Conservation (phyloP, 495 filamentous ascomycete genomes). For the Trypethelium eluteriae region DNA sequence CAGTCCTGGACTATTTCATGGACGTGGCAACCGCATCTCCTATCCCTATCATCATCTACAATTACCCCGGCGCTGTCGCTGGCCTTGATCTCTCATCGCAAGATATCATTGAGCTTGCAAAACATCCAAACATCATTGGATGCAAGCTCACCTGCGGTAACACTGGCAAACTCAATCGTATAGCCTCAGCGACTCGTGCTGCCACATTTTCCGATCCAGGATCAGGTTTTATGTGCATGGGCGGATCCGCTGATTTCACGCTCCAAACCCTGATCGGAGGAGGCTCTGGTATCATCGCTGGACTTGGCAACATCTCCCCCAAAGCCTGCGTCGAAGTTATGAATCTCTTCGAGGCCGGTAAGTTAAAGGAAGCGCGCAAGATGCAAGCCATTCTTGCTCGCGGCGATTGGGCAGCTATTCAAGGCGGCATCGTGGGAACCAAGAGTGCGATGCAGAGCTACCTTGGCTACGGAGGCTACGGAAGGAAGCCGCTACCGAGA, state of each 20-base stretch:
- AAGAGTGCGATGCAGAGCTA: slow-evolving; percentile 70
- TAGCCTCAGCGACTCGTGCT: slow-evolving; percentile 57
- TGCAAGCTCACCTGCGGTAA: slow-evolving; percentile 92
- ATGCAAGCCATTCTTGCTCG: slow-evolving; percentile 72
- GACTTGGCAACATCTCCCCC: slow-evolving; percentile 77
- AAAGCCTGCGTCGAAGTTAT: slow-evolving; percentile 64
- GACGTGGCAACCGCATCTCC: slow-evolving; percentile 73
- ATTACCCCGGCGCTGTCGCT: slow-evolving; percentile 74
- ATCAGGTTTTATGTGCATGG: slow-evolving; percentile 65
- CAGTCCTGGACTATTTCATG: slow-evolving; percentile 64
- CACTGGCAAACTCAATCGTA: slow-evolving; percentile 79
- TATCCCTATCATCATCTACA: slow-evolving; percentile 86
- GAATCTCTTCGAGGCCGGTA: slow-evolving; percentile 63
- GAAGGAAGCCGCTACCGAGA: slow-evolving; percentile 67
- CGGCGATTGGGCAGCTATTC: slow-evolving; percentile 82
- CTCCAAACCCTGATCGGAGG: slow-evolving; percentile 77
- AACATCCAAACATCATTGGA: slow-evolving; percentile 81
- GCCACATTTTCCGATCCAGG: slow-evolving; percentile 36
- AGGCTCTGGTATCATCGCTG: slow-evolving; percentile 77
- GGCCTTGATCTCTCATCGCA: slow-evolving; percentile 81
- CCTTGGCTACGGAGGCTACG: slow-evolving; percentile 71
- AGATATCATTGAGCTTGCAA: slow-evolving; percentile 61
- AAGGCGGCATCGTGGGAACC: slow-evolving; percentile 77
- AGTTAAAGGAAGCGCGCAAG: slow-evolving; percentile 61
- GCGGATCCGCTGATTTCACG: slow-evolving; percentile 85